Evolutionary conservation across 2,329 filamentous ascomycete species (phyloP).

Genomic region (Tolypocladium paradoxum): DNA sequence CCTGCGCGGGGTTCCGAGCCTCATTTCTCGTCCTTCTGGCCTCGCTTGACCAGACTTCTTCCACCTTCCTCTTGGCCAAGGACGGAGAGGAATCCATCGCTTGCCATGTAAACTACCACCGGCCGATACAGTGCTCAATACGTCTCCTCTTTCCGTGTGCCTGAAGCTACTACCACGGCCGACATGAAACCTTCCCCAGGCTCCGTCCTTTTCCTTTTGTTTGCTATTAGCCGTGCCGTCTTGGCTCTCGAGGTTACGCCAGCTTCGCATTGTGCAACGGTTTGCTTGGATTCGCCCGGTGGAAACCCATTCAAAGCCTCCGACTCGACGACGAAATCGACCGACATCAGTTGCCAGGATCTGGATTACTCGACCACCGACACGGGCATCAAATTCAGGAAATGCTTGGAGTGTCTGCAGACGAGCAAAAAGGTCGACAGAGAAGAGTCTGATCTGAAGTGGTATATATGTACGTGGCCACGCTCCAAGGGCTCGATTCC

Average conservation of each 20-base stretch:
- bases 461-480: conserved; percentile 35
- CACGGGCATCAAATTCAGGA: conserved; percentile 33
- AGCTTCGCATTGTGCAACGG: conserved; percentile 36
- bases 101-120: not conserved
- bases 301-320: conserved; percentile 21
- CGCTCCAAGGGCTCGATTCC: not conserved
- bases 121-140: not conserved
- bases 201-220: conserved; percentile 6
- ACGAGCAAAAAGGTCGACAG: conserved; percentile 29
- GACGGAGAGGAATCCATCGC: not conserved
- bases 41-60: not conserved
- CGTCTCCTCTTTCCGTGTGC: not conserved
- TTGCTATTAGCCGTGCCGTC: conserved; percentile 7
- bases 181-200: not conserved
- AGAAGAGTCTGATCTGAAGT: conserved; percentile 29
- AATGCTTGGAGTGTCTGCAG: conserved; percentile 35
- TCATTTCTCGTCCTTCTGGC: not conserved
- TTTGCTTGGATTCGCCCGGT: conserved; percentile 31
- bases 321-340: conserved; percentile 29
- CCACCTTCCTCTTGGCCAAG: not conserved
- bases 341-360: conserved; percentile 37
- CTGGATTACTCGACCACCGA: conserved; percentile 24
- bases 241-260: conserved; percentile 35
- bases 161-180: not conserved
- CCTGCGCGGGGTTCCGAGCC: not conserved